Evolutionary conservation across 495 filamentous ascomycete species (phyloP), one percentile per base, ranked within the genome.

Genomic region (Talaromyces stipitatus): DNA sequence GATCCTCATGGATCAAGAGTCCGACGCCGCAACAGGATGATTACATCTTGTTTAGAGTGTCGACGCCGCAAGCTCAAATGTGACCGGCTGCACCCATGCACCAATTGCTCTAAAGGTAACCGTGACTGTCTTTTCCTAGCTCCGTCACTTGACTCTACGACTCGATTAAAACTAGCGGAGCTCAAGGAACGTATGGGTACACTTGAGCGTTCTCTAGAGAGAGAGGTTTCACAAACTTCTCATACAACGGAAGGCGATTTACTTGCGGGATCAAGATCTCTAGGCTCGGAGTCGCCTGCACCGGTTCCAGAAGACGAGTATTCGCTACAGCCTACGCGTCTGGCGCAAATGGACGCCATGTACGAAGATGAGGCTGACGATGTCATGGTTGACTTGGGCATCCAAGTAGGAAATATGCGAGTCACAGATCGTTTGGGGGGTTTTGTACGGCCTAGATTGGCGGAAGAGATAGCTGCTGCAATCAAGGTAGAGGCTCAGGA

Each of bases 11-110:
- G 12, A 16, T 51, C 48, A 23, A 12, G 27, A 2, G 28, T 58
- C 20, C 56, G 56, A 30, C 26, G 56, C 3, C 56, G 56, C 29
- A 58, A 58, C 23, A 48, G 86, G 56, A 77, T 84, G 74, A 89
- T 90, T 56, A 83, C 79, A 29, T 83, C 79, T 2, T 88, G 85
- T 67, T 69, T 88, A 29, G 85, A 88, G 70, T 90, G 86, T 61
- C 79, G 86, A 18, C 78, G 83, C 29, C 76, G 86, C 24, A 89
- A 90, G 72, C 74, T 88, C 52, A 86, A 86, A 65, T 90, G 86
- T 71, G 81, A 85, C 69, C 87, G 86, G 22, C 71, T 69, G 22
- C 74, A 84, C 56, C 85, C 86, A 56, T 91, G 87, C 62, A 77
- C 73, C 58, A 88, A 88, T 63, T 90, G 87, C 67, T 53, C 56